These are phyloP conservation scores for Apiotrichum akiyoshidainum DNA, from an alignment of 1,284 basidiomycete genomes.

Conservation along the genomic window DNA sequence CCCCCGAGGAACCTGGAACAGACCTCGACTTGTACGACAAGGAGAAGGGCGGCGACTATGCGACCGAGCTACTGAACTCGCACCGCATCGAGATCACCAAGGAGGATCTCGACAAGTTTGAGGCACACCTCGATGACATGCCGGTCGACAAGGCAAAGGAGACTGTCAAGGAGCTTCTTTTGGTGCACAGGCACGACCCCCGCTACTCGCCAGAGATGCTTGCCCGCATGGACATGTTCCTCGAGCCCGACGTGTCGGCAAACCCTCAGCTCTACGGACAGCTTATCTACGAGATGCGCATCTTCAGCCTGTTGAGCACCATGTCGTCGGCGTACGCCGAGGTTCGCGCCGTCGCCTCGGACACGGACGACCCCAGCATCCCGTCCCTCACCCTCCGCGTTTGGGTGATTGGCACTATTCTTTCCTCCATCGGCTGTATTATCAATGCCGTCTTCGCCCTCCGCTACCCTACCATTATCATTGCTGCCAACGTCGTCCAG, in stretches of 20 bases:
- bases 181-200: conserved; percentile 17
- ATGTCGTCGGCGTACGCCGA: conserved; percentile 74
- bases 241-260: conserved; percentile 5
- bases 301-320: conserved; percentile 38
- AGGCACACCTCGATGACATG: conserved; percentile 12
- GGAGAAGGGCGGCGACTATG: conserved; percentile 9
- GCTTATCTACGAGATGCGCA: conserved; percentile 37
- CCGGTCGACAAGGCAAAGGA: conserved; percentile 11
- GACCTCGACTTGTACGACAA: conserved; percentile 6
- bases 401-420: conserved; percentile 64
- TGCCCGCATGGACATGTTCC: conserved; percentile 16
- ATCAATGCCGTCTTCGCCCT: conserved; percentile 60
- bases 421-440: conserved; percentile 59
- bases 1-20: too few species aligned
- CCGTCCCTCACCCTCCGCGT: conserved; percentile 79
- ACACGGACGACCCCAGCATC: conserved; percentile 71
- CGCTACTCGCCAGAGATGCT: conserved; percentile 14
- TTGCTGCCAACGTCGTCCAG: conserved; percentile 37
- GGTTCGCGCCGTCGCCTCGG: conserved; percentile 77
- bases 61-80: background rate
- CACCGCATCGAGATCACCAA: conserved; percentile 13
- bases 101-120: conserved; percentile 11
- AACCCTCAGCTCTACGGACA: conserved; percentile 14
- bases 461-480: conserved; percentile 35
- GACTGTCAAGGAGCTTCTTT: conserved; percentile 10